These are phyloP conservation scores for Myrica gale DNA, from an alignment of 306 rosid species.

Conservation along the genomic window DNA sequence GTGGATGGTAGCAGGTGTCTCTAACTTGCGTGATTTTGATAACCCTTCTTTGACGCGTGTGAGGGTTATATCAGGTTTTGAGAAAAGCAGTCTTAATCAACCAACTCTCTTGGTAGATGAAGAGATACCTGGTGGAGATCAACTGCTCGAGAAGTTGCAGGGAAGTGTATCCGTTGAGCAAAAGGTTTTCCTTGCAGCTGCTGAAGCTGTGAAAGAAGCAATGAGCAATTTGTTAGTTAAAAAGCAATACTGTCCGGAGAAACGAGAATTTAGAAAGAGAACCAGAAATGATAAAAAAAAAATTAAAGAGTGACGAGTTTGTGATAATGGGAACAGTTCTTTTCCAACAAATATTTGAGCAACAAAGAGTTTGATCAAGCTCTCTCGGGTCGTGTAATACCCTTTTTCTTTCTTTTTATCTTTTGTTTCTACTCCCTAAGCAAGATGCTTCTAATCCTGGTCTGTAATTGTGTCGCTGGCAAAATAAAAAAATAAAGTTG, in stretches of 20 bases:
- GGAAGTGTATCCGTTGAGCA: conserved; percentile 65
- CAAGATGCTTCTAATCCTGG: no score
- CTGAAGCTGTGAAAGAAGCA: conserved; percentile 85
- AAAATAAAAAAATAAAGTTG: no score
- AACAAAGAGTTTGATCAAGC: neutral
- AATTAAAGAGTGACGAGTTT: conserved; percentile 37
- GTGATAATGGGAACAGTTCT: neutral
- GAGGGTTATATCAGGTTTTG: conserved; percentile 52
- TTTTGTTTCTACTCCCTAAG: no score
- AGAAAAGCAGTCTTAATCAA: conserved; percentile 21
- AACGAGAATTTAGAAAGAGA: conserved; percentile 76
- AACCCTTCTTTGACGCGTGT: conserved; percentile 60
- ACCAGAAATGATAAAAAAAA: conserved; percentile 81
- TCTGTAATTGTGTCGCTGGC: no score
- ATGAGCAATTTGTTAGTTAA: conserved; percentile 78
- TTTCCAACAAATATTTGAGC: conserved; percentile 11
- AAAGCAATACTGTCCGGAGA: conserved; percentile 76
- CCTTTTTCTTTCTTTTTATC: no score
- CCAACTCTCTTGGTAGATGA: conserved; percentile 50
- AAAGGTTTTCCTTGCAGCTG: conserved; percentile 60
- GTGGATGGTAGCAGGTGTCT: conserved; percentile 89
- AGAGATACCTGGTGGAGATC: conserved; percentile 63
- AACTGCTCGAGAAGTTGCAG: conserved; percentile 68
- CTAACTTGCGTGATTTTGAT: conserved; percentile 50
- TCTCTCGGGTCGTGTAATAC: neutral